Base-by-base conservation (phyloP, 192 early-diverging fungal species). In the Haplosporangium gracile region DNA sequence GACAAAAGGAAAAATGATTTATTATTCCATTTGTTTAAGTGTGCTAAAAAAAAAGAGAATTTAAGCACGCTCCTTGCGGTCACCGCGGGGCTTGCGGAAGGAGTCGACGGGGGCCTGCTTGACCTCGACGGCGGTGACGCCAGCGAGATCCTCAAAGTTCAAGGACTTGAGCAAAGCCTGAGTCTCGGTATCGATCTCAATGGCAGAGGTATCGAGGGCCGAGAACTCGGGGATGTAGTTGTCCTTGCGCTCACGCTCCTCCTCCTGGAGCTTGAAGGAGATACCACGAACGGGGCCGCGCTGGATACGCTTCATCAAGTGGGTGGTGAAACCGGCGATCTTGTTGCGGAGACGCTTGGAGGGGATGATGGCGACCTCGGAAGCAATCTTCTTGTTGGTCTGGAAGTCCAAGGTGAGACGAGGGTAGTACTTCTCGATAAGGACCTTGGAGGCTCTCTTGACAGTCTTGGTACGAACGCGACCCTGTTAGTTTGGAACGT, bases 351-450 rank as follows among this genome's bases (percentile, higher is more conserved):
- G 97, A 87, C 99, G 96, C 96, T 99, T 99, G 85, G 97, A 96
- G 80, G 97, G 91, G 84, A 99, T 98, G 90, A 99, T 97, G 85
- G 99, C 97, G 76, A 99, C 98, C 92, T 99, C 98, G 90, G 96
- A 95, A 82, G 92, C 92, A 88, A 99, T 98, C 91, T 96, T 97
- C 97, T 99, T 99, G 97, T 99, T 99, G 94, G 97, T 98, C 92
- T 99, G 97, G 95, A 99, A 99, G 89, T 99, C 99, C 72, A 97
- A 92, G 82, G 98, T 99, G 80, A 99, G 96, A 88, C 97, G 93
- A 77, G 99, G 98, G 93, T 99, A 99, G 96, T 99, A 99, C 95
- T 99, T 99, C 93, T 99, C 99, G 90, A 99, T 99, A 90, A 99
- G 93, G 90, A 99, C 97, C 89, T 98, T 95, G 88, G 99, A 98